These are phyloP conservation scores for Ambrosiella cleistominuta DNA, from an alignment of 2,329 filamentous ascomycete genomes.

Conservation along the genomic window DNA sequence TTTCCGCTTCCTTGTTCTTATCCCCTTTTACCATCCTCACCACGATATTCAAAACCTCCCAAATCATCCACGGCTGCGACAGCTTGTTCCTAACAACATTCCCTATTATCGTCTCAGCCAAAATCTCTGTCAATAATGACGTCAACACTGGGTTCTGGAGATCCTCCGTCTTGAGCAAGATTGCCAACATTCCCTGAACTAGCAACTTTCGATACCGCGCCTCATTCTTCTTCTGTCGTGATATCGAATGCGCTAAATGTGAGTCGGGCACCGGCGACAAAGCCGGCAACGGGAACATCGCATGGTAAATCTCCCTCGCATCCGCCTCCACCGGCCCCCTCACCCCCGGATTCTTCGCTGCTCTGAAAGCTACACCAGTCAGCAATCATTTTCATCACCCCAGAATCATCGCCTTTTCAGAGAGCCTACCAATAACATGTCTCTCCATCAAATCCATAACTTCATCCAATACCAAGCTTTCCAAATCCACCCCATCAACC, in stretches of 20 bases:
- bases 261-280: slow-evolving; percentile 56
- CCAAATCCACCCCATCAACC: slow-evolving; percentile 63
- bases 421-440: slow-evolving; percentile 54
- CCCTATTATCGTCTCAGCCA: slow-evolving; percentile 78
- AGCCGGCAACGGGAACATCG: slow-evolving; percentile 62
- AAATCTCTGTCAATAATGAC: slow-evolving; percentile 66
- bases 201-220: slow-evolving; percentile 70
- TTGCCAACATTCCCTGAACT: slow-evolving; percentile 62
- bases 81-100: slow-evolving; percentile 64
- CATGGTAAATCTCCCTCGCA: slow-evolving; percentile 60
- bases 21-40: slow-evolving; percentile 23
- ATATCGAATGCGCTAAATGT: slow-evolving; percentile 30
- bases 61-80: slow-evolving; percentile 77
- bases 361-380: slow-evolving; percentile 47
- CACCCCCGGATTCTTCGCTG: slow-evolving; percentile 40
- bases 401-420: neutral
- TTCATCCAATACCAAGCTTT: slow-evolving; percentile 71
- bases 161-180: slow-evolving; percentile 83
- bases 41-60: slow-evolving; percentile 63
- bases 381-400: no score
- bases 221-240: slow-evolving; percentile 59
- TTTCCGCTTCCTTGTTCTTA: slow-evolving; percentile 14
- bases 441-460: slow-evolving; percentile 63
- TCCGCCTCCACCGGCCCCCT: slow-evolving; percentile 43
- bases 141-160: slow-evolving; percentile 74